Conservation (phyloP, 257 asterid genomes). For the Solanum microdontum region DNA sequence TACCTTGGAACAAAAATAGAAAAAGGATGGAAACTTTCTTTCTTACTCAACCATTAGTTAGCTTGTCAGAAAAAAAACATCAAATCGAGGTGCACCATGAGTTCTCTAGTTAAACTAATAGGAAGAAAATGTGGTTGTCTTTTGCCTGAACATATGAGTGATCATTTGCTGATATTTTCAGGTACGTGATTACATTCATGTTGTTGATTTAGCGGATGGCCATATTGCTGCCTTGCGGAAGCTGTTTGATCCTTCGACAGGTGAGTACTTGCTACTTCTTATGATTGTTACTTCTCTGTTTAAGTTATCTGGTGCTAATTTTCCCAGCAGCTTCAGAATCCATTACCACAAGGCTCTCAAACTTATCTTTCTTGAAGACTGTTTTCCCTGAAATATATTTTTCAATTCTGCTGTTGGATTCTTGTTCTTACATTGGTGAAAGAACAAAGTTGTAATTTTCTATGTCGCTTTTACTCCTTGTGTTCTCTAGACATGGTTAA, state of each 20-base stretch:
- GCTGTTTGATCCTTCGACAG: background rate
- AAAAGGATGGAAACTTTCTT: background rate
- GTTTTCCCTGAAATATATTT: background rate
- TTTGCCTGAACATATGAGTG: background rate
- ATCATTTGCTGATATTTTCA: background rate
- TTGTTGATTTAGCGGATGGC: slow-evolving; percentile 3
- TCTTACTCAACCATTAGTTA: background rate
- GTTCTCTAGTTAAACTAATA: background rate
- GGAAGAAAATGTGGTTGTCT: background rate
- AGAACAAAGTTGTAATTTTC: background rate
- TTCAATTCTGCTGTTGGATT: background rate
- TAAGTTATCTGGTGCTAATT: background rate
- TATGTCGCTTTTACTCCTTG: background rate
- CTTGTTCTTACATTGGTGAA: background rate
- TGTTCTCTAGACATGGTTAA: background rate
- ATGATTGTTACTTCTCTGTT: background rate
- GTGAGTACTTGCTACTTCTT: background rate
- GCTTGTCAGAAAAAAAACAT: background rate
- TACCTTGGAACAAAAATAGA: background rate
- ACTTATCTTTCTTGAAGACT: background rate
- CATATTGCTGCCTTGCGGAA: slow-evolving; percentile 1
- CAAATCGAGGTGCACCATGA: background rate
- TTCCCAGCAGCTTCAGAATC: background rate
- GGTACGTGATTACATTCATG: slow-evolving; percentile 4
- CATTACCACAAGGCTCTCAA: background rate